Percentiles rank a stretch among this genome's conserved stretches.
Conservation (phyloP, 306 rosid species). For the Quillaja saponaria region DNA sequence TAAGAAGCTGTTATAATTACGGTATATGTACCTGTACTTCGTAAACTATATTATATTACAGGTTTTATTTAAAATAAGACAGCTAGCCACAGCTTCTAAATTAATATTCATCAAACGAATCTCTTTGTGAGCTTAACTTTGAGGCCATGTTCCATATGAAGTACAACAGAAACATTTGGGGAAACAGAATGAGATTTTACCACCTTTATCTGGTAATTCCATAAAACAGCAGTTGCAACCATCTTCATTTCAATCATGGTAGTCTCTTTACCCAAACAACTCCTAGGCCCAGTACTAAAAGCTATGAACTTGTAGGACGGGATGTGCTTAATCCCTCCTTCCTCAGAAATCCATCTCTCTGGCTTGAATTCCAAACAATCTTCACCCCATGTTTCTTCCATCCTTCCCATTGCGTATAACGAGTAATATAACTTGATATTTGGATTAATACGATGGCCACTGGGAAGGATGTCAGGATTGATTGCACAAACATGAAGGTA, state of each 20-base stretch:
- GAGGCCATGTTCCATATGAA: conserved; percentile 34
- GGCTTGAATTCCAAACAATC: conserved; percentile 41
- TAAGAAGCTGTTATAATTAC: too few relatives aligned
- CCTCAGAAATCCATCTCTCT: conserved; percentile 36
- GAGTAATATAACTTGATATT: conserved; percentile 1
- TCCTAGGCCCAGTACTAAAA: conserved; percentile 36
- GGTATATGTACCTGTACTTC: too few relatives aligned
- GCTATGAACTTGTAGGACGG: conserved; percentile 35
- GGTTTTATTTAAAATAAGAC: too few relatives aligned
- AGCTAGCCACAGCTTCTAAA: too few relatives aligned
- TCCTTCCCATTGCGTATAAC: conserved; percentile 33
- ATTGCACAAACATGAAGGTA: conserved; percentile 18
- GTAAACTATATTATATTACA: too few relatives aligned
- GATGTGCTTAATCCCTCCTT: conserved; percentile 10
- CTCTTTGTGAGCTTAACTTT: conserved; percentile 17
- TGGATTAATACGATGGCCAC: conserved; percentile 24
- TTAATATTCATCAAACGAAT: neutral
- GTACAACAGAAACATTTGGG: conserved; percentile 20
- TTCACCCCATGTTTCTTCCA: conserved; percentile 31
- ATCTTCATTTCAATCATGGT: conserved; percentile 28
- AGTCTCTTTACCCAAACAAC: conserved; percentile 32
- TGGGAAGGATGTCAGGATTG: conserved; percentile 24
- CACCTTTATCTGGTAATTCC: conserved; percentile 21
- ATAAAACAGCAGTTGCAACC: conserved; percentile 13
- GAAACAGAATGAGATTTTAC: conserved; percentile 5